Conservation (phyloP, 352 stramenopile genomes). For the Plasmopara viticola region DNA sequence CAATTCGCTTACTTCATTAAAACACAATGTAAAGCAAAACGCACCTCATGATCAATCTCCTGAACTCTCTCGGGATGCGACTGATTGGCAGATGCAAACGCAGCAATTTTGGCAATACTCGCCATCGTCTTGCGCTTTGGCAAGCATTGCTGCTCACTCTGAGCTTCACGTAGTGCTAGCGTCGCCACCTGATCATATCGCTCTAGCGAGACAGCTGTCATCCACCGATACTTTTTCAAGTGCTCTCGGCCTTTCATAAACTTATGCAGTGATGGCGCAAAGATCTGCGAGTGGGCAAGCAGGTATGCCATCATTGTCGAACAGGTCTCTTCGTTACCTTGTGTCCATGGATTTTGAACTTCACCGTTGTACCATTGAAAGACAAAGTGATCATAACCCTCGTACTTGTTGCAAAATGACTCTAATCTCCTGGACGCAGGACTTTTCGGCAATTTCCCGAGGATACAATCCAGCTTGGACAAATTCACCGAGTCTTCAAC, state of each 20-base stretch:
- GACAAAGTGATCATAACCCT: slow-evolving; percentile 58
- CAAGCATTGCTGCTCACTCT: slow-evolving; percentile 44
- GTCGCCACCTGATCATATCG: slow-evolving; percentile 55
- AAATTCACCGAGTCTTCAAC: slow-evolving; percentile 57
- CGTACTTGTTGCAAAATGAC: slow-evolving; percentile 48
- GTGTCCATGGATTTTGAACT: slow-evolving; percentile 58
- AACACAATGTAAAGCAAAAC: slow-evolving; percentile 1
- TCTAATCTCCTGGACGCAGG: slow-evolving; percentile 52
- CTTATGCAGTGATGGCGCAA: slow-evolving; percentile 44
- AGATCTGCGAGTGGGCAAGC: slow-evolving; percentile 53
- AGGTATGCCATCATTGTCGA: slow-evolving; percentile 56
- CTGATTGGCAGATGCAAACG: slow-evolving; percentile 41
- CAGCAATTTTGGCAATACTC: slow-evolving; percentile 77
- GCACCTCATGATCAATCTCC: slow-evolving; percentile 64
- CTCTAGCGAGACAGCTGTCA: slow-evolving; percentile 58
- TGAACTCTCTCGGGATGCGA: slow-evolving; percentile 31
- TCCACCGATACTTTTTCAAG: slow-evolving; percentile 54
- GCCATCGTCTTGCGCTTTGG: slow-evolving; percentile 65
- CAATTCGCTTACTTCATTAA: neutral
- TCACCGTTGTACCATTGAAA: slow-evolving; percentile 77
- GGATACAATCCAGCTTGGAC: slow-evolving; percentile 57
- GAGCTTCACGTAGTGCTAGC: slow-evolving; percentile 49
- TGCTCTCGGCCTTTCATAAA: slow-evolving; percentile 60
- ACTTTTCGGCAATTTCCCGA: slow-evolving; percentile 53
- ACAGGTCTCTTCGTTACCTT: slow-evolving; percentile 10